phyloP scores from a whole-genome alignment of 1,284 basidiomycete species.

The Ustilago curta region DNA sequence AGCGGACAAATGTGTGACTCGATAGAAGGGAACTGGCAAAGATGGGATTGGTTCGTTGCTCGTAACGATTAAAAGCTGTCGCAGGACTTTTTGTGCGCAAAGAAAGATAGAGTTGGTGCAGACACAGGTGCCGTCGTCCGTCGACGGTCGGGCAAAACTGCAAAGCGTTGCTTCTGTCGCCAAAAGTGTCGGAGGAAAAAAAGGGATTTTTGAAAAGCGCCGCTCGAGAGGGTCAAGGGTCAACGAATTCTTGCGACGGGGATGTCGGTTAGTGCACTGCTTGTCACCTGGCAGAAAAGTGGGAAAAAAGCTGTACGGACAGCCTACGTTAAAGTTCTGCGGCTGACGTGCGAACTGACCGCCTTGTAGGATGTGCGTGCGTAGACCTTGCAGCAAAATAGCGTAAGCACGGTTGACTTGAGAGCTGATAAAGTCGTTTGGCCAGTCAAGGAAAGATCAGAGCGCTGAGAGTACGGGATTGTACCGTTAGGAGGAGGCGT shows the following conservation, averaged over 20 bases:
- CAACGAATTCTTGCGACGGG: neutral
- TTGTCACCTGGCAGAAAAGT: neutral
- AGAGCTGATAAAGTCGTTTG: neutral
- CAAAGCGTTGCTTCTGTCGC: conserved; percentile 4
- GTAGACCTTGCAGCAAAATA: neutral
- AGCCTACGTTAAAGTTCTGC: neutral
- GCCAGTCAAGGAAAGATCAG: neutral
- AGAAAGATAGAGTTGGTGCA: conserved; percentile 1
- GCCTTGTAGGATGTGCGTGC: neutral
- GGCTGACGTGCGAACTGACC: too few species aligned
- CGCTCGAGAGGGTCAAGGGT: conserved; percentile 3
- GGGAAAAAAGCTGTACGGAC: neutral
- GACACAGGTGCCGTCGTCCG: neutral
- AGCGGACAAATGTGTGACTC: conserved; percentile 5
- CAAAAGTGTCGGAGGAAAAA: conserved; percentile 16
- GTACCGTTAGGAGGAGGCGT: too few species aligned
- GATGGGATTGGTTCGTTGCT: neutral
- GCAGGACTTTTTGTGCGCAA: conserved; percentile 3
- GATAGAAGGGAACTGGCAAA: neutral
- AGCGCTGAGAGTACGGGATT: neutral
- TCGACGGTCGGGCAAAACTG: conserved; percentile 9
- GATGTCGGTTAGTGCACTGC: neutral
- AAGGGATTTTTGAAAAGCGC: neutral
- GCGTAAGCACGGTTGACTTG: neutral
- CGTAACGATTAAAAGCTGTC: neutral